These are phyloP conservation scores for Microcyclosporella mali DNA, from an alignment of 2,329 filamentous ascomycete species.

Conservation along the genomic window DNA sequence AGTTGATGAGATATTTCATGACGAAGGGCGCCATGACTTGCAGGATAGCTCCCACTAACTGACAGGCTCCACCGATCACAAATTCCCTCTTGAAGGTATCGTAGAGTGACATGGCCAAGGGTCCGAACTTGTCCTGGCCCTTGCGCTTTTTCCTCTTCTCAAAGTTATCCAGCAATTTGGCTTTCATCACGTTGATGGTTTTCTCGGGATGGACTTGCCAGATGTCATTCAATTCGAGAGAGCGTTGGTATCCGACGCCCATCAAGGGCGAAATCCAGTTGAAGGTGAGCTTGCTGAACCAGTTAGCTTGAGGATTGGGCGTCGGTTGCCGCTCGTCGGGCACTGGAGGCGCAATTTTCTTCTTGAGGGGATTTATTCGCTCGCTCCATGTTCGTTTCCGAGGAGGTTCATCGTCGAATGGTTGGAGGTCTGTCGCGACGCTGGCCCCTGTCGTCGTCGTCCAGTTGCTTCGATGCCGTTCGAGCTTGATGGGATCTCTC, in stretches of 20 bases:
- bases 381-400: slow-evolving; percentile 58
- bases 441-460: slow-evolving; percentile 30
- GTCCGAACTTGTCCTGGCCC: slow-evolving; percentile 57
- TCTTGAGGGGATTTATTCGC: slow-evolving; percentile 44
- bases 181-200: slow-evolving; percentile 62
- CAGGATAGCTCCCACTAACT: slow-evolving; percentile 62
- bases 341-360: slow-evolving; percentile 48
- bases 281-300: slow-evolving; percentile 72
- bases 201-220: slow-evolving; percentile 82
- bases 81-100: slow-evolving; percentile 84
- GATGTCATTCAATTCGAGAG: slow-evolving; percentile 76
- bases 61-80: slow-evolving; percentile 71
- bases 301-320: slow-evolving; percentile 65
- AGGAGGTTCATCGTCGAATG: slow-evolving; percentile 17
- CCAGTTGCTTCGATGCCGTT: slow-evolving; percentile 29
- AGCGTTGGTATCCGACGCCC: slow-evolving; percentile 76
- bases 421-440: slow-evolving; percentile 20
- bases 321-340: slow-evolving; percentile 51
- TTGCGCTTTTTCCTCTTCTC: slow-evolving; percentile 54
- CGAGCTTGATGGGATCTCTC: slow-evolving; percentile 5
- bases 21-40: slow-evolving; percentile 81
- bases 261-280: slow-evolving; percentile 89
- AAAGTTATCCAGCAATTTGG: slow-evolving; percentile 62
- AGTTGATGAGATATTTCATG: slow-evolving; percentile 78
- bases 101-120: slow-evolving; percentile 73